Conservation (phyloP, 768 basidiomycete species). For the Nevesoporus exiguus region DNA sequence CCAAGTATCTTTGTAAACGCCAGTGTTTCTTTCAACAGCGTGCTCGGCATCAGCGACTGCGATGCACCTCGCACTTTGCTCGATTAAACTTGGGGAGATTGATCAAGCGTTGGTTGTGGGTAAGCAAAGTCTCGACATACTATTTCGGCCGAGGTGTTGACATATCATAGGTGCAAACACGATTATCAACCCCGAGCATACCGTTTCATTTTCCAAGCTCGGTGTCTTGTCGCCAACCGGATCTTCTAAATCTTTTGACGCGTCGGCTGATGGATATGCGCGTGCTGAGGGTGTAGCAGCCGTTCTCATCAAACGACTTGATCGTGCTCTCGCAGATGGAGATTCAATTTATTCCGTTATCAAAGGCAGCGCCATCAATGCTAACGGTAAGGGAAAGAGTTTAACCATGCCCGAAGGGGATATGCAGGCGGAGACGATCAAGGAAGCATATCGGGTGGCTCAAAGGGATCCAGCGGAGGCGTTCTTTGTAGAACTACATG, state of each 20-base stretch:
- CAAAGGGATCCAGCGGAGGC: constrained; percentile 36
- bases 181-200: constrained; percentile 28
- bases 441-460: constrained; percentile 29
- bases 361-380: constrained; percentile 33
- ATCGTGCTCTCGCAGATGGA: constrained; percentile 29
- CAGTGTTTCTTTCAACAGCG: constrained; percentile 6
- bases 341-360: constrained; percentile 32
- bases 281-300: constrained; percentile 30
- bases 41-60: constrained; percentile 48
- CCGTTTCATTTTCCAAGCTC: constrained; percentile 26
- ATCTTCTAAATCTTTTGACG: constrained; percentile 33
- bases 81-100: constrained; percentile 42
- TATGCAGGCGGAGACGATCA: constrained; percentile 34
- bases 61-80: constrained; percentile 46
- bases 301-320: constrained; percentile 34
- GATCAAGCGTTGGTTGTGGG: constrained; percentile 43
- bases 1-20: not conserved
- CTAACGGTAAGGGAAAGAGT: constrained; percentile 33
- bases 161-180: constrained; percentile 24
- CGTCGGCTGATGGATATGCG: constrained; percentile 33
- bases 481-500: constrained; percentile 50
- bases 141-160: not conserved
- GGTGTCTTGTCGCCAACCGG: constrained; percentile 35
- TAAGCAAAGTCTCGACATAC: not conserved
- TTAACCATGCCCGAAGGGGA: constrained; percentile 35